Conservation (phyloP, 75 land plant genomes). For the Pinus taeda region DNA sequence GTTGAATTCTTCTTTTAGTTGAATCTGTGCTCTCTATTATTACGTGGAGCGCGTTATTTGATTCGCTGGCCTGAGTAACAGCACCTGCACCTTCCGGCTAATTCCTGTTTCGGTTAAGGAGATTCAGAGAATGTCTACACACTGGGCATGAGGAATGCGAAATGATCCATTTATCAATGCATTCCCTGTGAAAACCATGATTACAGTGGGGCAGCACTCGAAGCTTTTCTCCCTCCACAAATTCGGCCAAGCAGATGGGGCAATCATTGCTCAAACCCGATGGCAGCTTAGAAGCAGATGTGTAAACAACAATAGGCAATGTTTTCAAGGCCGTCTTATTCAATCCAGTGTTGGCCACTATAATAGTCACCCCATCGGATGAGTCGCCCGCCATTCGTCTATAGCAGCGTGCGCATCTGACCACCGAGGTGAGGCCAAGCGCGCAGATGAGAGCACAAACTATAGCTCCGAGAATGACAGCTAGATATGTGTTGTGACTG, state of each 20-base stretch:
- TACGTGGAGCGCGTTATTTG: too few species aligned
- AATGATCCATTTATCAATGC: slow-evolving; percentile 74
- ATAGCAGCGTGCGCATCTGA: slow-evolving; percentile 41
- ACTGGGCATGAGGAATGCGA: slow-evolving; percentile 67
- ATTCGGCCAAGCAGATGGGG: slow-evolving; percentile 63
- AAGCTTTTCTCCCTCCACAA: slow-evolving; percentile 34
- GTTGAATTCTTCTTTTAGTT: too few species aligned
- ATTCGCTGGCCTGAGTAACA: too few species aligned
- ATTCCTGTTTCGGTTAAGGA: too few species aligned
- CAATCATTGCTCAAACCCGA: slow-evolving; percentile 24
- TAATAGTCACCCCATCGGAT: slow-evolving; percentile 11
- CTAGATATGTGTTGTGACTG: slow-evolving; percentile 59
- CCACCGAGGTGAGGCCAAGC: slow-evolving; percentile 42
- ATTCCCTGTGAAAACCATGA: slow-evolving; percentile 65
- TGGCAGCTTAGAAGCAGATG: background rate
- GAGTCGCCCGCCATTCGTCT: slow-evolving; percentile 16
- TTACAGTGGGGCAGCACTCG: slow-evolving; percentile 60
- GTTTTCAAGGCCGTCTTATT: background rate
- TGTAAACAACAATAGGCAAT: slow-evolving; percentile 35
- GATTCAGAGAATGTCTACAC: slow-evolving; percentile 17
- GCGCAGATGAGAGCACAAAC: slow-evolving; percentile 57
- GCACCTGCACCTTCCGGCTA: too few species aligned
- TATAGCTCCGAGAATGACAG: slow-evolving; percentile 60
- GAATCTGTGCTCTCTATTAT: too few species aligned
- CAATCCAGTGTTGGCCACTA: slow-evolving; percentile 12